Conservation (phyloP, 495 filamentous ascomycete species). For the Lineolata rhizophorae region DNA sequence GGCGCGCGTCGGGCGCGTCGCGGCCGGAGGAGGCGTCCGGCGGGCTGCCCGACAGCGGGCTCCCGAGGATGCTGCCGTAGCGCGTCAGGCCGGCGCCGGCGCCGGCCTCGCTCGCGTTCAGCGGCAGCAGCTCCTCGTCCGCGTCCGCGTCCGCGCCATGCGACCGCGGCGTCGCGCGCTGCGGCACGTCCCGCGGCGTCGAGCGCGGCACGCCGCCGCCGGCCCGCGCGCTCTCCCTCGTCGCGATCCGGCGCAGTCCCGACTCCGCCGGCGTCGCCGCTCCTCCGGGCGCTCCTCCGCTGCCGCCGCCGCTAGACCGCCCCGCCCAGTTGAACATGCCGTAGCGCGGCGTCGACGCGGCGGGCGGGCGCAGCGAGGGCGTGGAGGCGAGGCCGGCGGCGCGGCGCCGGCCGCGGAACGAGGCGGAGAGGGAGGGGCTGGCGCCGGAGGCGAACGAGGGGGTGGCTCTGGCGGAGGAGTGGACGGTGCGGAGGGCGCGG, state of each 20-base stretch:
- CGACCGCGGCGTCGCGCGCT: neutral
- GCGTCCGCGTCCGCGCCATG: neutral
- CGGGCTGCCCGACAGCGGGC: conserved; percentile 25
- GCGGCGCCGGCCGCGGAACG: too few relatives aligned
- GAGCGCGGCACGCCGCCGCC: neutral
- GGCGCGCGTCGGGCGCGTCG: too few relatives aligned
- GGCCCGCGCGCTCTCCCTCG: too few relatives aligned
- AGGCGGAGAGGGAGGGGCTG: conserved; percentile 18
- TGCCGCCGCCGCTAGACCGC: too few relatives aligned
- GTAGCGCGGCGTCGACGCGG: too few relatives aligned
- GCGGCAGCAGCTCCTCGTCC: conserved; percentile 3
- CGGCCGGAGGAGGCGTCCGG: conserved; percentile 10
- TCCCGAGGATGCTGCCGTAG: conserved; percentile 60
- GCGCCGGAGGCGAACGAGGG: conserved; percentile 14
- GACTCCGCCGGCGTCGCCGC: too few relatives aligned
- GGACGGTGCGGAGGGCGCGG: conserved; percentile 39
- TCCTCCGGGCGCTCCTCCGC: too few relatives aligned
- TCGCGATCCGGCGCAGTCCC: too few relatives aligned
- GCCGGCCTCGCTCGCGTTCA: conserved; percentile 4
- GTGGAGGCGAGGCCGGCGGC: too few relatives aligned
- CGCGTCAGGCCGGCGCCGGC: conserved; percentile 15
- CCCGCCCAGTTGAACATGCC: too few relatives aligned
- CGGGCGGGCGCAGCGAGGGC: too few relatives aligned
- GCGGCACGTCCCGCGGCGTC: neutral
- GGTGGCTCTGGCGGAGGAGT: conserved; percentile 38